A percentile compares a stretch with the other conserved stretches of the same genome.
Evolutionary conservation across 2,329 filamentous ascomycete species (phyloP).

Genomic region (Hypoxylon sp.): DNA sequence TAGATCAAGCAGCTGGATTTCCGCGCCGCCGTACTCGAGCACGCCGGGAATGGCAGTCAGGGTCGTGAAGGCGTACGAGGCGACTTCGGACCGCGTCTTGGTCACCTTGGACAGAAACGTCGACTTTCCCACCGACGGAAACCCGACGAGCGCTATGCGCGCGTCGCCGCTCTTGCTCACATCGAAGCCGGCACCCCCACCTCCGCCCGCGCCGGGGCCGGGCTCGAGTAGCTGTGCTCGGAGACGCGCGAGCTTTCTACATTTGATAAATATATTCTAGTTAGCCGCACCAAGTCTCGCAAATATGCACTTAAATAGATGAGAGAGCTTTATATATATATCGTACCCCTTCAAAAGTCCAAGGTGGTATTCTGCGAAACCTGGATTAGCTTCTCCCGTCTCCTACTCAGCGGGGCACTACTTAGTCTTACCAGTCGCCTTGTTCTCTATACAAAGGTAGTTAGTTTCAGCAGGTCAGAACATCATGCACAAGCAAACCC

Average conservation of each 20-base stretch:
- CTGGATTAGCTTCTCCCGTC: constrained; percentile 4
- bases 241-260: constrained; percentile 92
- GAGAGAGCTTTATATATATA: too few relatives aligned
- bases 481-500: not conserved
- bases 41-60: constrained; percentile 97
- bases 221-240: constrained; percentile 95
- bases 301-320: not conserved
- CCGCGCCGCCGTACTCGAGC: constrained; percentile 95
- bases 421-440: constrained; percentile 86
- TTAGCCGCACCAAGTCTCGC: constrained; percentile 26
- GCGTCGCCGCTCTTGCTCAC: constrained; percentile 98
- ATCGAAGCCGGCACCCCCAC: constrained; percentile 86
- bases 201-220: constrained; percentile 79
- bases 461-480: constrained; percentile 46
- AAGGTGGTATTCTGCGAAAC: constrained; percentile 87
- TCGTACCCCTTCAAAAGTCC: constrained; percentile 94
- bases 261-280: not conserved
- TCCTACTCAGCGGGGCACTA: not conserved
- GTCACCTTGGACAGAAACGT: constrained; percentile 99
- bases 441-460: too few relatives aligned
- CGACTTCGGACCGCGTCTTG: constrained; percentile 95
- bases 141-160: constrained; percentile 96
- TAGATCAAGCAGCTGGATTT: constrained; percentile 97
- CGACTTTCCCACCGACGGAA: constrained; percentile 98
- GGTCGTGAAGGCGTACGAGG: constrained; percentile 96